Base-by-base conservation (phyloP, 2,329 filamentous ascomycete genomes). In the Scortechinia acanthostroma region DNA sequence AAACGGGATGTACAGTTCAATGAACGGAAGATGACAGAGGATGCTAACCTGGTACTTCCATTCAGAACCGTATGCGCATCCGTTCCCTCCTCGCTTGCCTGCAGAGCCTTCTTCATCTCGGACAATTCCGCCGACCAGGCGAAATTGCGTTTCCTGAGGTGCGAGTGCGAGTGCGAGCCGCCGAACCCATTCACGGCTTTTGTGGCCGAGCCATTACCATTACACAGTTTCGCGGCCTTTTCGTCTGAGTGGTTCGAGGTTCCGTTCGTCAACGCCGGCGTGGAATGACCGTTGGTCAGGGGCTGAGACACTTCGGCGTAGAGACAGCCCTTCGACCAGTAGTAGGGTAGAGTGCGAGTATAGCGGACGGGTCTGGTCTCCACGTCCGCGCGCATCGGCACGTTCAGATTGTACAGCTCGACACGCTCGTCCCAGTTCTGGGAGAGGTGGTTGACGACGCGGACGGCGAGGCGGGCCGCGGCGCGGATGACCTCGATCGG, bases 281-380 rank as follows among this genome's bases (percentile, higher is more conserved):
- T n/a, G n/a, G n/a, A n/a, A n/a, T n/a, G n/a, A n/a, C n/a, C n/a
- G n/a, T n/a, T n/a, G n/a, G n/a, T n/a, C n/a, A n/a, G n/a, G 10
- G 25, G 25, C 35, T 19, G 13, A 6, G 10, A 6, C 14, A 19
- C 17, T 17, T 40, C 35, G 6, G 6, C 17, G 20, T 40, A 52
- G 15, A 52, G 23, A 3, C 80, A 48, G 3, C 49, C 80, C 13
- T 70, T 68, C 15, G 64, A 65, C 84, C 84, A 88, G 43, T 71
- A 68, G 55, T 88, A 88, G 58, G 85, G 77, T 48, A 88, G 64
- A 70, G 87, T 80, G 50, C 76, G 63, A 2, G 84, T 86, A 63
- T 79, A 86, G n/a, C 82, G 52, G 5, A 85, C 70, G 58, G 80
- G 81, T n/a, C 65, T 68, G 10, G 68, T 55, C 42, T 71, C 74